A percentile compares a stretch with the other conserved stretches of the same genome.
Evolutionary conservation across 306 rosid genomes (phyloP).

Genomic region (Lathyrus oleraceus): DNA sequence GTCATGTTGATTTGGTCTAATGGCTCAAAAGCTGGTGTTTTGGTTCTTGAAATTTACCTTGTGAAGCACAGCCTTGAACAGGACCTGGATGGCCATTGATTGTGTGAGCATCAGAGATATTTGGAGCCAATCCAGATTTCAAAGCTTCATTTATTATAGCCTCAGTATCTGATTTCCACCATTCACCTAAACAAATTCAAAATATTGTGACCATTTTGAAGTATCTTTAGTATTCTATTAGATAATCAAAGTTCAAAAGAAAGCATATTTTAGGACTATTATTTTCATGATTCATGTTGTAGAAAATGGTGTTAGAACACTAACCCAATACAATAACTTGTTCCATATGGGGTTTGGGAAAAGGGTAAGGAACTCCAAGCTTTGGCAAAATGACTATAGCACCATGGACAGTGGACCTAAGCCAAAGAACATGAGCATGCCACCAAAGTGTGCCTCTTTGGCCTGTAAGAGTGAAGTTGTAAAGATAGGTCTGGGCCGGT

Average conservation of each 20-base stretch:
- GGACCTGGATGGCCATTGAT: conserved; percentile 74
- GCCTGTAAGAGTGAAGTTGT: conserved; percentile 83
- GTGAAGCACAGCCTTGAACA: conserved; percentile 48
- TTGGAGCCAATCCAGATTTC: conserved; percentile 77
- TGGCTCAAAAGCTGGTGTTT: background rate
- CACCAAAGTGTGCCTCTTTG: conserved; percentile 94
- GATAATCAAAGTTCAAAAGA: background rate
- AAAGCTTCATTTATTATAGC: conserved; percentile 74
- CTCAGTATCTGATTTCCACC: conserved; percentile 95
- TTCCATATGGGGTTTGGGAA: conserved; percentile 72
- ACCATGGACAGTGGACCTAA: conserved; percentile 81
- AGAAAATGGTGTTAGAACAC: background rate
- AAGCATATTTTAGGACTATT: background rate
- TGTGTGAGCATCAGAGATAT: conserved; percentile 86
- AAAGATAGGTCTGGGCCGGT: conserved; percentile 55
- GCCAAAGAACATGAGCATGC: conserved; percentile 95
- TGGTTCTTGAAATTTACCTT: background rate
- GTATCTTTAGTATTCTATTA: background rate
- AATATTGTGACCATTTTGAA: background rate
- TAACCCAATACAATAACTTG: conserved; percentile 57
- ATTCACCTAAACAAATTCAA: conserved; percentile 67
- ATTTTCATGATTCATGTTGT: background rate
- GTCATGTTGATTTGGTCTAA: background rate
- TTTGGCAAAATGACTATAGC: conserved; percentile 81
- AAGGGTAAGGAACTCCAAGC: conserved; percentile 86